Conservation (phyloP, 176 grass and related monocot species). For the Stipa capillata region DNA sequence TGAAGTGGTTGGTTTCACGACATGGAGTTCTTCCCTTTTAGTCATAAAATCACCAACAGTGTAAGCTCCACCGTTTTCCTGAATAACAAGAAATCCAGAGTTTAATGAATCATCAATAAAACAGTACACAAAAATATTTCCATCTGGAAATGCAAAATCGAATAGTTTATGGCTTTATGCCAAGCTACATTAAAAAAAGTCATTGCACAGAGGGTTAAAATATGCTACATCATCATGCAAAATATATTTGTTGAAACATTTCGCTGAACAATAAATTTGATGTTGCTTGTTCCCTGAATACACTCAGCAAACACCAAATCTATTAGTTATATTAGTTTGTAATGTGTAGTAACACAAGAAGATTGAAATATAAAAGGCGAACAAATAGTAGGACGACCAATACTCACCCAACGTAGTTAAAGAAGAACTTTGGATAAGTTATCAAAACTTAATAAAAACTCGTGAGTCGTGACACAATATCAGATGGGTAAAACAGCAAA, state of each 20-base stretch:
- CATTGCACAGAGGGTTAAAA: not conserved
- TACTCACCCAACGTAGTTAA: not conserved
- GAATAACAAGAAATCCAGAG: conserved; percentile 15
- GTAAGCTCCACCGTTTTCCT: conserved; percentile 42
- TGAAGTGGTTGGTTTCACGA: conserved; percentile 51
- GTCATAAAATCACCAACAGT: conserved; percentile 87
- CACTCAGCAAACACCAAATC: not conserved
- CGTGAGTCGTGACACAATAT: not conserved
- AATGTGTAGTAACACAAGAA: not conserved
- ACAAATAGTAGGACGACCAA: not conserved
- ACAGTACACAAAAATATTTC: not conserved
- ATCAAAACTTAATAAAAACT: not conserved
- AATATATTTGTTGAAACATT: not conserved
- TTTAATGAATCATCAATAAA: not conserved
- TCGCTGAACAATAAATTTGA: not conserved
- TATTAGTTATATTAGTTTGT: not conserved
- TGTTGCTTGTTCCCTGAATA: not conserved
- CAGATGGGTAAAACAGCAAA: too few relatives aligned
- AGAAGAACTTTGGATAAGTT: not conserved
- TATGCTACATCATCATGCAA: not conserved
- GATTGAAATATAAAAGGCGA: not conserved
- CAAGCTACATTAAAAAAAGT: not conserved
- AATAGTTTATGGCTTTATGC: not conserved
- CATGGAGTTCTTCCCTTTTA: conserved; percentile 54
- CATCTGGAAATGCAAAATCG: not conserved